Base-by-base conservation (phyloP, 2,329 filamentous ascomycete species). In the Ophiostoma australiae region DNA sequence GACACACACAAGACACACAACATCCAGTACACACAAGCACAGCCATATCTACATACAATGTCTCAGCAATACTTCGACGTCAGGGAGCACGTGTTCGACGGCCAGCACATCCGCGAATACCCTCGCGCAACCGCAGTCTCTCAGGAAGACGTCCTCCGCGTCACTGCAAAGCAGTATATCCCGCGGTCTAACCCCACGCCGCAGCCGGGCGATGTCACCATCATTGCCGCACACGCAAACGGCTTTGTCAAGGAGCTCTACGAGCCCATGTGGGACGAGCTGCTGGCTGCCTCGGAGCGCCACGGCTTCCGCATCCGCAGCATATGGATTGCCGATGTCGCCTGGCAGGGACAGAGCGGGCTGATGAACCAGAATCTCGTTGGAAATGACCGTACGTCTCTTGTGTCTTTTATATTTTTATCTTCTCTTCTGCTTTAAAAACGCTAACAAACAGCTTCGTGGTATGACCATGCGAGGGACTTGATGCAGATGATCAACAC, bases 191-290 rank as follows among this genome's bases (percentile, higher is more conserved):
- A 94, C 76, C 84, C 83, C 0, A 80, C 82, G 33, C 90, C 92
- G 0, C 84, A 87, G 73, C 86, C 88, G 0, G 91, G 92, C 44
- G 92, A 95, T 79, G 82, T 97, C 10, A 97, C 93, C 27, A 89
- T 98, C 72, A 88, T 98, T 70, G 93, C 87, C 13, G 90, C 90
- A 4, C 94, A 97, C 80, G 94, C 93, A 68, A 97, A 97, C 81
- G 94, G 90, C 13, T 97, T 97, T 75, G 91, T 92, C 13, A 98
- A 97, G 91, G 94, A 98, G 83, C 81, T 97, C 1, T 97, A 97
- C 77, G 94, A 97, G 76, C 91, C 94, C 0, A 82, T 97, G 0
- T 97, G 93, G 91, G 92, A 94, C 72, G 92, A 97, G 69, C 82
- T 97, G 1, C 83, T 91, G 75, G 80, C 83, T 23, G 81, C 84